Evolutionary conservation across 352 stramenopile genomes (phyloP).

Genomic region (Globisporangium parvum): DNA sequence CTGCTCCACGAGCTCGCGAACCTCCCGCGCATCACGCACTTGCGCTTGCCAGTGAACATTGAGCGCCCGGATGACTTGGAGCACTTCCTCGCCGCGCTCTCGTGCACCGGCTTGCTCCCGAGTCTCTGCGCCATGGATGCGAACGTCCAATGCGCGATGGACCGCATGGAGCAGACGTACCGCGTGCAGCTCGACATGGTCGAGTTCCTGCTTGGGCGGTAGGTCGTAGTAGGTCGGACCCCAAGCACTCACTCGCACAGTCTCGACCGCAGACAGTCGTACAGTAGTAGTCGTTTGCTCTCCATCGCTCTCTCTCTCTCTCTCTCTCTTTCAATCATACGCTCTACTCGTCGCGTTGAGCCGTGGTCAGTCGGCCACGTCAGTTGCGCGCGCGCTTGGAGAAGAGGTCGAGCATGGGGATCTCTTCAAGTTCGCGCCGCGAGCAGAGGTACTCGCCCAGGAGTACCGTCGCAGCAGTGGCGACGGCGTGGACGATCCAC

Average conservation of each 20-base stretch:
- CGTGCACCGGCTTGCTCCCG: slow-evolving; percentile 41
- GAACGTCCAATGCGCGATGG: slow-evolving; percentile 49
- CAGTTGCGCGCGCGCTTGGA: slow-evolving; percentile 55
- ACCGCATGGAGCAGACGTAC: slow-evolving; percentile 68
- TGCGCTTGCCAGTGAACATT: slow-evolving; percentile 57
- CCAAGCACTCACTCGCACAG: too few relatives aligned
- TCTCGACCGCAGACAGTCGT: not conserved
- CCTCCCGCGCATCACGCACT: slow-evolving; percentile 49
- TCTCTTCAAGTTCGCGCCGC: slow-evolving; percentile 81
- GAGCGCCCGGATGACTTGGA: slow-evolving; percentile 70
- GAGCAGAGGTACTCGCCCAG: slow-evolving; percentile 87
- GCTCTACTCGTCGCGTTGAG: not conserved
- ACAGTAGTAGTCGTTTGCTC: not conserved
- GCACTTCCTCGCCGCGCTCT: slow-evolving; percentile 63
- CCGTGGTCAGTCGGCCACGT: not conserved
- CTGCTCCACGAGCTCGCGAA: slow-evolving; percentile 48
- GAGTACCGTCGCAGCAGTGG: slow-evolving; percentile 69
- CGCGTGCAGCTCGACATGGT: slow-evolving; percentile 66
- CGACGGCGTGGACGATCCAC: slow-evolving; percentile 77
- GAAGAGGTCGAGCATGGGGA: slow-evolving; percentile 86
- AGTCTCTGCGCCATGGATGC: slow-evolving; percentile 48
- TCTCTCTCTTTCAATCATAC: not conserved
- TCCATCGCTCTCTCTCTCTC: not conserved
- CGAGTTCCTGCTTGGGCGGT: slow-evolving; percentile 41
- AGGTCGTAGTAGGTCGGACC: not conserved